phyloP scores from a whole-genome alignment of 2,329 filamentous ascomycete species.

The Sporothrix curviconia region DNA sequence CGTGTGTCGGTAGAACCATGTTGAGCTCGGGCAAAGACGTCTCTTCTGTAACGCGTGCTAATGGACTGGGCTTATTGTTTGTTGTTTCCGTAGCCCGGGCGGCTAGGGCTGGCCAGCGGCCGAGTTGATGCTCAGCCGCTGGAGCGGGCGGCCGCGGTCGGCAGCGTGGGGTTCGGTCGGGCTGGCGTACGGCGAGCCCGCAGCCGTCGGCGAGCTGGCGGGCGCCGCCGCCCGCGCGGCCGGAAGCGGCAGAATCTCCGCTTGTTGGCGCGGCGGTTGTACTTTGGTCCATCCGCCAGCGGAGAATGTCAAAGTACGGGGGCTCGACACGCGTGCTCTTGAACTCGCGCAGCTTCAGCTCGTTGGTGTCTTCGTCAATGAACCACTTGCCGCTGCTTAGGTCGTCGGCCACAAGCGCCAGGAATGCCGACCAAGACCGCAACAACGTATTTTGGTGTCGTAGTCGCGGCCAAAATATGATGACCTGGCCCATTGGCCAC shows the following conservation, averaged over 20 bases:
- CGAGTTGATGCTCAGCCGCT: slow-evolving; percentile 60
- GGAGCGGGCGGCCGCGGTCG: slow-evolving; percentile 62
- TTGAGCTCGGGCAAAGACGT: slow-evolving; percentile 32
- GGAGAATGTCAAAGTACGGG: slow-evolving; percentile 85
- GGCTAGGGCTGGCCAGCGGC: slow-evolving; percentile 58
- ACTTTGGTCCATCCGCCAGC: slow-evolving; percentile 93
- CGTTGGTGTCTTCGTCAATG: slow-evolving; percentile 85
- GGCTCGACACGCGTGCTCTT: slow-evolving; percentile 84
- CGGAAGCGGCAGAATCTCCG: slow-evolving; percentile 44
- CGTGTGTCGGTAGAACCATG: slow-evolving; percentile 28
- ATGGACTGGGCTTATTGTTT: slow-evolving; percentile 62
- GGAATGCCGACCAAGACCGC: slow-evolving; percentile 84
- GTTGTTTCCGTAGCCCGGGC: slow-evolving; percentile 31
- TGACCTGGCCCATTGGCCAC: slow-evolving; percentile 91
- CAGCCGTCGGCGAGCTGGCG: slow-evolving; percentile 39
- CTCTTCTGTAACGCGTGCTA: slow-evolving; percentile 72
- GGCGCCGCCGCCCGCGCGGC: slow-evolving; percentile 30
- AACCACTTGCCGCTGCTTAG: slow-evolving; percentile 82
- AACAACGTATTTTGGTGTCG: slow-evolving; percentile 95
- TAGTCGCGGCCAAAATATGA: slow-evolving; percentile 96
- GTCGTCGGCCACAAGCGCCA: slow-evolving; percentile 85
- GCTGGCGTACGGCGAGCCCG: slow-evolving; percentile 58
- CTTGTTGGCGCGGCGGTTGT: slow-evolving; percentile 59
- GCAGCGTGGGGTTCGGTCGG: slow-evolving; percentile 55
- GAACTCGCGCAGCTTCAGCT: slow-evolving; percentile 90